Conservation (phyloP, 345 rosid genomes). For the Acer saccharum region DNA sequence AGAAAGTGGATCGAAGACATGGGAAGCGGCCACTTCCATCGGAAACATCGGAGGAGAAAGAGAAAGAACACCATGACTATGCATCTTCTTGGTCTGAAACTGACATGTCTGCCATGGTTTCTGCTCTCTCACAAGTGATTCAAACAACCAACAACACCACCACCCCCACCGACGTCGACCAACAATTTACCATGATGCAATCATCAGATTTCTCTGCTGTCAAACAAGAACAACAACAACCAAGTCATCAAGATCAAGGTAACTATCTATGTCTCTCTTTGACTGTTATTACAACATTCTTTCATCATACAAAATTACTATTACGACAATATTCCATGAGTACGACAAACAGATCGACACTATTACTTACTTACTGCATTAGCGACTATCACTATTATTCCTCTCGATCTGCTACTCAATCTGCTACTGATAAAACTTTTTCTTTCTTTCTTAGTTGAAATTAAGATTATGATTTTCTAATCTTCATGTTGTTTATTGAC, state of each 20-base stretch:
- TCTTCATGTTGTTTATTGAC: no score
- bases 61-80: slow-evolving; percentile 25
- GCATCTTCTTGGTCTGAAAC: slow-evolving; percentile 57
- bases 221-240: slow-evolving; percentile 46
- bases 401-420: no score
- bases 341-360: no score
- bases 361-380: no score
- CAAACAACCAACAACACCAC: slow-evolving; percentile 25
- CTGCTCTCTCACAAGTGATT: slow-evolving; percentile 65
- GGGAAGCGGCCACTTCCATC: slow-evolving; percentile 77
- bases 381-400: no score
- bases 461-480: no score
- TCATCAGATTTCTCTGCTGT: slow-evolving; percentile 23
- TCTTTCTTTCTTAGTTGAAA: no score
- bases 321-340: no score
- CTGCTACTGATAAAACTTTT: no score
- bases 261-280: not conserved
- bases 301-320: not conserved
- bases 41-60: slow-evolving; percentile 61
- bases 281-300: not conserved
- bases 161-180: not conserved
- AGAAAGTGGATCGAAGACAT: slow-evolving; percentile 79
- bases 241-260: slow-evolving; percentile 49
- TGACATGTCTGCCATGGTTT: slow-evolving; percentile 85
- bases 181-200: slow-evolving; percentile 19